Evolutionary conservation across 768 basidiomycete species (phyloP).

Genomic region (Basidioascus undulatus): DNA sequence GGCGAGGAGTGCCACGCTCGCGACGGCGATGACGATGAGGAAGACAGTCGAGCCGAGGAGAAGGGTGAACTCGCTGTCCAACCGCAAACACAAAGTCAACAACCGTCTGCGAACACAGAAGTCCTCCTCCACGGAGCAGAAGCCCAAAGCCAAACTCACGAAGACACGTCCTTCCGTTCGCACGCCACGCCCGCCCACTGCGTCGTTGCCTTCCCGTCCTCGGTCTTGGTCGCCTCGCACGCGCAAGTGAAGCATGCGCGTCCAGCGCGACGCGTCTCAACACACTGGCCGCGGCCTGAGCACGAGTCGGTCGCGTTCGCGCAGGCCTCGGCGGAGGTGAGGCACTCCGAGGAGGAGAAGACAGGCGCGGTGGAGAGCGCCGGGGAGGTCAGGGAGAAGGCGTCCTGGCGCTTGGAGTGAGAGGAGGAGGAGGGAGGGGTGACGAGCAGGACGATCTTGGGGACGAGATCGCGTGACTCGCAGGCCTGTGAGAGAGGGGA

Average conservation of each 20-base stretch:
- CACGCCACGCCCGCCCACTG: conserved; percentile 54
- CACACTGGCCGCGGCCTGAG: conserved; percentile 45
- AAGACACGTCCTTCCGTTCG: conserved; percentile 55
- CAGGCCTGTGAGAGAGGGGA: conserved; percentile 5
- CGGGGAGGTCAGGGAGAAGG: conserved; percentile 17
- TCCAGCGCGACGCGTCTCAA: conserved; percentile 34
- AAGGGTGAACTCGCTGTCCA: conserved; percentile 42
- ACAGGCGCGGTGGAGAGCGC: conserved; percentile 16
- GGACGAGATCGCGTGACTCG: conserved; percentile 22
- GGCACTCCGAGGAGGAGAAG: conserved; percentile 38
- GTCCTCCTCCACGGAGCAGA: background rate
- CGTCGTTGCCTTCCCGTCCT: conserved; percentile 32
- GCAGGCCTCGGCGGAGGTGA: conserved; percentile 30
- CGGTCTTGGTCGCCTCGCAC: conserved; percentile 27
- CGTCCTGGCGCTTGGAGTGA: too few relatives aligned
- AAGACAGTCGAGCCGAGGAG: conserved; percentile 41
- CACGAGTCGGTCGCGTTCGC: conserved; percentile 37
- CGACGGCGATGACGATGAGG: conserved; percentile 38
- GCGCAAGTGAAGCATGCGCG: conserved; percentile 29
- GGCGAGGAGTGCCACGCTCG: conserved; percentile 43
- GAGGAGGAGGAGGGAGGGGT: conserved; percentile 22
- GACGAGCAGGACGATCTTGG: conserved; percentile 29
- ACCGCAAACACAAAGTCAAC: conserved; percentile 2
- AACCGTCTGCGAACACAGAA: background rate
- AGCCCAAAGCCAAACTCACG: conserved; percentile 28